A percentile compares a stretch with the other conserved stretches of the same genome.
Conservation (phyloP, 371 early-diverging fungal species). For the Haplosporangium sp. region DNA sequence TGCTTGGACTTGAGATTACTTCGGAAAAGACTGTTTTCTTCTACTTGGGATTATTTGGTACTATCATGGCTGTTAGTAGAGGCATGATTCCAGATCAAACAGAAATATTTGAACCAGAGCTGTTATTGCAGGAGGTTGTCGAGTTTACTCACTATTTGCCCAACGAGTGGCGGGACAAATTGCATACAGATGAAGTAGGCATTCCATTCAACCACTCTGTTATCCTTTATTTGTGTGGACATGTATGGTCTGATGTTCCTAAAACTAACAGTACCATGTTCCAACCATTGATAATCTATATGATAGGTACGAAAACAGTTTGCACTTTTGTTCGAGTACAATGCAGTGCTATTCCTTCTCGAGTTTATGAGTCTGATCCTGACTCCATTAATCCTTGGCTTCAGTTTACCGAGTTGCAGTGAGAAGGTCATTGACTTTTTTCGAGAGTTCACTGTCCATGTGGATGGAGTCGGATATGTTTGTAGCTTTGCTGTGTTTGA, state of each 20-base stretch:
- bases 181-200: conserved; percentile 85
- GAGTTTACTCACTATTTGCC: conserved; percentile 95
- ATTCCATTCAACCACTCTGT: too few species aligned
- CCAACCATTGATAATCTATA: background rate
- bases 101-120: conserved; percentile 85
- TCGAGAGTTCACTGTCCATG: conserved; percentile 92
- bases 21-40: conserved; percentile 88
- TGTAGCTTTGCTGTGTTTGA: conserved; percentile 97
- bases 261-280: background rate
- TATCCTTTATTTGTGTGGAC: background rate
- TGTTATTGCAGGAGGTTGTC: conserved; percentile 77
- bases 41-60: conserved; percentile 92
- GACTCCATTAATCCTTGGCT: conserved; percentile 88
- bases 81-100: conserved; percentile 89
- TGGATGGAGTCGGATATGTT: conserved; percentile 91
- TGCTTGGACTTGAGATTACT: conserved; percentile 91
- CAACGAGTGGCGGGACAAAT: conserved; percentile 81
- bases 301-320: conserved; percentile 84
- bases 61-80: conserved; percentile 84
- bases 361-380: conserved; percentile 88
- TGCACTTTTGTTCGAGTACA: conserved; percentile 81
- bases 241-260: background rate
- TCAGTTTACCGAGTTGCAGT: conserved; percentile 83
- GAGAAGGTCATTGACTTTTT: conserved; percentile 92
- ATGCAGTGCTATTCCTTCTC: conserved; percentile 81